These are phyloP conservation scores for Neurospora sp. DNA, from an alignment of 2,329 filamentous ascomycete genomes.

Conservation along the genomic window DNA sequence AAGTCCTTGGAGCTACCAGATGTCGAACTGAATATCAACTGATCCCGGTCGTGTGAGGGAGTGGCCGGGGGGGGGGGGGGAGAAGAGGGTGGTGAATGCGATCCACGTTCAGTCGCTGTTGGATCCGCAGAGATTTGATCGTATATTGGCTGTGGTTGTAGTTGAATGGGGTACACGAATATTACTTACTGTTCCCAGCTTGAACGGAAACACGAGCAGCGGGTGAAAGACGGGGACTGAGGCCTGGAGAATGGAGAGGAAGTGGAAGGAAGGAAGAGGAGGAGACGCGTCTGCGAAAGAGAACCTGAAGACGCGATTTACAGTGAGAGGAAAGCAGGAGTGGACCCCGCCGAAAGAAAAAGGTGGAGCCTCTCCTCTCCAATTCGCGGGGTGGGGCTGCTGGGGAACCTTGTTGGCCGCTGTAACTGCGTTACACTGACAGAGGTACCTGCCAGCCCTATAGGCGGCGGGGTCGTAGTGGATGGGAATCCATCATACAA, in stretches of 20 bases:
- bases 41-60: not conserved
- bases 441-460: not conserved
- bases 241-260: not conserved
- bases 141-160: not conserved
- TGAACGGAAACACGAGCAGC: not conserved
- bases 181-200: not conserved
- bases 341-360: not conserved
- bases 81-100: not conserved
- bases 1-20: not conserved
- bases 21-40: not conserved
- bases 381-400: not conserved
- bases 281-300: not conserved
- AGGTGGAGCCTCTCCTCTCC: not conserved
- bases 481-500: not conserved
- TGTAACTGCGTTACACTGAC: not conserved
- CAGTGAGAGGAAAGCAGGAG: not conserved
- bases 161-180: not conserved
- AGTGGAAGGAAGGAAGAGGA: not conserved
- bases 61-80: not conserved
- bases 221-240: not conserved
- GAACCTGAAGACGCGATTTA: not conserved
- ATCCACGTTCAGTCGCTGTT: not conserved
- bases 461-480: not conserved
- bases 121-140: not conserved
- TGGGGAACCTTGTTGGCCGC: not conserved